Percentiles rank a stretch among this genome's conserved stretches.
phyloP scores from a whole-genome alignment of 2,329 filamentous ascomycete species.

The Hymenoscyphus occultus region DNA sequence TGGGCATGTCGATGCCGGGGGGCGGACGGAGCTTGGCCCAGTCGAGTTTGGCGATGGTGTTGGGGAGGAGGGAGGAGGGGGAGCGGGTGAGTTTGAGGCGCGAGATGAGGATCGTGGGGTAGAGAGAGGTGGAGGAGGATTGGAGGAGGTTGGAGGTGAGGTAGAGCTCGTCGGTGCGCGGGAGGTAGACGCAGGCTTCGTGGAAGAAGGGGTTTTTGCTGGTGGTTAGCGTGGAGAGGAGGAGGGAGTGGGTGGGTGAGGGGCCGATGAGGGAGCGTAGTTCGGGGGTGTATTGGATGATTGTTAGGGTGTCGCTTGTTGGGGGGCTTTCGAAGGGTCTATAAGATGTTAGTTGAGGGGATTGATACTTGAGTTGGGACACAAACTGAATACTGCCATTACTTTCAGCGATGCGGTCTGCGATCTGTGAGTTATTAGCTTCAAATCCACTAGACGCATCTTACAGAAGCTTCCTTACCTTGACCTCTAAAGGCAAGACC shows the following conservation, averaged over 20 bases:
- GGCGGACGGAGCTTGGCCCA: conserved; percentile 40
- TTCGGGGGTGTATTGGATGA: conserved; percentile 40
- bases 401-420: conserved; percentile 27
- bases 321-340: conserved; percentile 21
- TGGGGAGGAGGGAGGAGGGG: conserved; percentile 12
- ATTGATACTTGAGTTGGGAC: too few species aligned
- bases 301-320: conserved; percentile 31
- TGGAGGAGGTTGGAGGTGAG: conserved; percentile 45
- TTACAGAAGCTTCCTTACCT: conserved; percentile 17
- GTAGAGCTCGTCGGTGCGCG: conserved; percentile 43
- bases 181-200: conserved; percentile 44
- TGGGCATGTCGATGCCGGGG: conserved; percentile 44
- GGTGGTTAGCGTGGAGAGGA: conserved; percentile 42
- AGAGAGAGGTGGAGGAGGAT: conserved; percentile 37
- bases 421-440: conserved; percentile 19
- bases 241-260: conserved; percentile 39
- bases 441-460: too few species aligned
- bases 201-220: conserved; percentile 47
- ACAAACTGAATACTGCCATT: conserved; percentile 27
- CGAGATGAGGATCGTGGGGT: conserved; percentile 47
- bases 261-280: conserved; percentile 39
- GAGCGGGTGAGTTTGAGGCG: conserved; percentile 40
- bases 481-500: conserved; percentile 18
- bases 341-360: conserved; percentile 7
- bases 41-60: conserved; percentile 26